Conservation (phyloP, 371 early-diverging fungal species). For the Rhizopus sp. region DNA sequence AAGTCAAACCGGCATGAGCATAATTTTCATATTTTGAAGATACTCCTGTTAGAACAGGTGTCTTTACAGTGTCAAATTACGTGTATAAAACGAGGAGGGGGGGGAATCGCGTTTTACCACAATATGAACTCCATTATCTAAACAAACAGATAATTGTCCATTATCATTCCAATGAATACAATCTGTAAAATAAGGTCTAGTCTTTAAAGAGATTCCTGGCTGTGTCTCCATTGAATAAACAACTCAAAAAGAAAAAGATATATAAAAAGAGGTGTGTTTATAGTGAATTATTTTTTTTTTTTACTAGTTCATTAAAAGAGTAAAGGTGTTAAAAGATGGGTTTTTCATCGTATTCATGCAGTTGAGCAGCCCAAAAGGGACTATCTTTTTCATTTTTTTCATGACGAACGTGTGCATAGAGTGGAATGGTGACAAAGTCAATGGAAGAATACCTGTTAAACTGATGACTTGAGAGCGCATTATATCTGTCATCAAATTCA, state of each 20-base stretch:
- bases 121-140: slow-evolving; percentile 29
- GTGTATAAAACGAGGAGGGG: background rate
- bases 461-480: slow-evolving; percentile 22
- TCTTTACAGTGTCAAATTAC: slow-evolving; percentile 12
- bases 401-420: slow-evolving; percentile 21
- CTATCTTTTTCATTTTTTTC: slow-evolving; percentile 3
- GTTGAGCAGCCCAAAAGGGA: background rate
- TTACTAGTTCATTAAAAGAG: no score
- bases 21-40: slow-evolving; percentile 27
- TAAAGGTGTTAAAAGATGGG: no score
- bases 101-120: slow-evolving; percentile 15
- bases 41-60: slow-evolving; percentile 30
- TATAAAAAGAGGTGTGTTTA: background rate
- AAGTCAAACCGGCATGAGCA: slow-evolving; percentile 14
- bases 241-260: background rate
- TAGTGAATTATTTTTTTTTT: no score
- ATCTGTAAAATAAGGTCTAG: slow-evolving; percentile 19
- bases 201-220: slow-evolving; percentile 15
- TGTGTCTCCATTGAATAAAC: slow-evolving; percentile 25
- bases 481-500: slow-evolving; percentile 40
- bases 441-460: slow-evolving; percentile 25
- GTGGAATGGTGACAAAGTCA: slow-evolving; percentile 32
- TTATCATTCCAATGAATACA: slow-evolving; percentile 31
- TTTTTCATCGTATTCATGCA: slow-evolving; percentile 22
- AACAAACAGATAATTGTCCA: slow-evolving; percentile 24